Conservation (phyloP, 495 filamentous ascomycete genomes). For the Pseudomonodictys pantanalensis region DNA sequence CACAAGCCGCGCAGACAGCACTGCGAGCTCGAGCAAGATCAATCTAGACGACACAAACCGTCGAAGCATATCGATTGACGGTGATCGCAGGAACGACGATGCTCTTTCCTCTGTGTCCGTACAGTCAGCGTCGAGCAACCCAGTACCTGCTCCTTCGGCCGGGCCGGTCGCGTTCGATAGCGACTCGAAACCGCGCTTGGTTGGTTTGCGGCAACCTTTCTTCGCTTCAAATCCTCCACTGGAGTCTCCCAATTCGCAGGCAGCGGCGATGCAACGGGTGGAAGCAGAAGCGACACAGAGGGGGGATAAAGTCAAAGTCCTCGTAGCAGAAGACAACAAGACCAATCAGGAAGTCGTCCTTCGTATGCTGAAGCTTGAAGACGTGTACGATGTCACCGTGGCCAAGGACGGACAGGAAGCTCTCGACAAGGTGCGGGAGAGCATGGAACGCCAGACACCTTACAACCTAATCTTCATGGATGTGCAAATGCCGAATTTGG, state of each 20-base stretch:
- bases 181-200: constrained; percentile 68
- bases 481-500: constrained; percentile 88
- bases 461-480: constrained; percentile 95
- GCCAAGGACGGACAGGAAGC: constrained; percentile 79
- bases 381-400: constrained; percentile 54
- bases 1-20: constrained; percentile 60
- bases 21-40: constrained; percentile 41
- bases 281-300: constrained; percentile 45
- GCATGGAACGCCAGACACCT: constrained; percentile 65
- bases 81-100: constrained; percentile 14
- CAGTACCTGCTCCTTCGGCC: neutral
- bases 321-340: constrained; percentile 93
- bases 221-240: constrained; percentile 62
- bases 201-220: constrained; percentile 82
- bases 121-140: constrained; percentile 25
- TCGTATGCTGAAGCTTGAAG: constrained; percentile 69
- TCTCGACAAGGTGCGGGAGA: constrained; percentile 76
- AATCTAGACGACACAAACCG: constrained; percentile 25
- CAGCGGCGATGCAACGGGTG: constrained; percentile 53
- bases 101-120: constrained; percentile 34
- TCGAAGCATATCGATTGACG: constrained; percentile 32
- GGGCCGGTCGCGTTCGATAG: constrained; percentile 40
- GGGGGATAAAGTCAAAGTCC: constrained; percentile 66
- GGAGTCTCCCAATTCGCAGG: constrained; percentile 45
- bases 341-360: constrained; percentile 93